These are phyloP conservation scores for Hypoxylon sp. DNA, from an alignment of 2,329 filamentous ascomycete species.

Conservation along the genomic window DNA sequence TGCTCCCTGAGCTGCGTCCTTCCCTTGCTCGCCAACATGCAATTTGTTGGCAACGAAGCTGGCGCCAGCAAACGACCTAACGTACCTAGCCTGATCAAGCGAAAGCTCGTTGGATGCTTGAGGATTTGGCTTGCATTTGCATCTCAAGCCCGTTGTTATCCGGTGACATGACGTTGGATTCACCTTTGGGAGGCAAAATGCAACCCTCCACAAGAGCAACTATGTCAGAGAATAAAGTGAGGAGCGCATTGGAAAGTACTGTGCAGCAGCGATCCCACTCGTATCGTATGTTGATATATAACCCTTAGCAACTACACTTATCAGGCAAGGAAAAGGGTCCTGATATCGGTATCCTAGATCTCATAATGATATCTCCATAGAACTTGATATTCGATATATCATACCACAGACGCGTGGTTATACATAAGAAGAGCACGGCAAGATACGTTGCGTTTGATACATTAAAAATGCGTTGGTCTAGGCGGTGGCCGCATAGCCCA, in stretches of 20 bases:
- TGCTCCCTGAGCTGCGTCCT: constrained; percentile 13
- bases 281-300: constrained; percentile 15
- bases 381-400: constrained; percentile 12
- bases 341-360: constrained; percentile 2
- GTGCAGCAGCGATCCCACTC: constrained; percentile 28
- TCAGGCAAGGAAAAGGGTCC: constrained; percentile 11
- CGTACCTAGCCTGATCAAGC: constrained; percentile 19
- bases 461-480: constrained; percentile 31
- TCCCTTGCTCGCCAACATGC: neutral
- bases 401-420: constrained; percentile 3
- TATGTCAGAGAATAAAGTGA: constrained; percentile 35
- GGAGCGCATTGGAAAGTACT: constrained; percentile 26
- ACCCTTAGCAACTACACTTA: neutral
- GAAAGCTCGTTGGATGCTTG: constrained; percentile 5
- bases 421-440: neutral
- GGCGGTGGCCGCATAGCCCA: constrained; percentile 41
- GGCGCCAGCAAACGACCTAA: constrained; percentile 7
- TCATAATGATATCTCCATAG: constrained; percentile 6
- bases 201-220: constrained; percentile 38
- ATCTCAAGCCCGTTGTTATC: constrained; percentile 25
- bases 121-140: constrained; percentile 34
- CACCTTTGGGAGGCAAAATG: constrained; percentile 35
- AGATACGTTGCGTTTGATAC: constrained; percentile 26
- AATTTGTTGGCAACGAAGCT: constrained; percentile 12
- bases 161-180: constrained; percentile 39